These are phyloP conservation scores for Periconia macrospinosa DNA, from an alignment of 2,329 filamentous ascomycete species.

Conservation along the genomic window DNA sequence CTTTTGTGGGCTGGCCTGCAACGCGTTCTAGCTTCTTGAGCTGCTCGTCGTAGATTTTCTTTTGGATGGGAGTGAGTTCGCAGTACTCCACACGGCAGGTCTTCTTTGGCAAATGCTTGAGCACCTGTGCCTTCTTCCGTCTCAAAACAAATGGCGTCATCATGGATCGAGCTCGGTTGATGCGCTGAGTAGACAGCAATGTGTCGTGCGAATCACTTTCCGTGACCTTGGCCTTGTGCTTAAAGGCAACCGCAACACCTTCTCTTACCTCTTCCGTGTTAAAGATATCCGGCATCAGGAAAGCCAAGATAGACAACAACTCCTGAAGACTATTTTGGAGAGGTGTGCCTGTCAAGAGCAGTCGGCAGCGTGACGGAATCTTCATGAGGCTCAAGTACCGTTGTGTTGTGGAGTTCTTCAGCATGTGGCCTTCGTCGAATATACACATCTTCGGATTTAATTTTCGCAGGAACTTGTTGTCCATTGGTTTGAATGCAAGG, in stretches of 20 bases:
- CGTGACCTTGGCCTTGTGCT: slow-evolving; percentile 83
- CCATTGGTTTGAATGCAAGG: slow-evolving; percentile 61
- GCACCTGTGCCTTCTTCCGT: slow-evolving; percentile 88
- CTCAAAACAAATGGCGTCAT: slow-evolving; percentile 94
- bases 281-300: slow-evolving; percentile 88
- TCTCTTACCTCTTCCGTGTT: slow-evolving; percentile 65
- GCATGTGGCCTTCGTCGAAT: slow-evolving; percentile 91
- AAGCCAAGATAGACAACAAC: slow-evolving; percentile 86
- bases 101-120: slow-evolving; percentile 81
- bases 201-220: slow-evolving; percentile 73
- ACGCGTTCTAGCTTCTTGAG: slow-evolving; percentile 65
- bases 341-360: slow-evolving; percentile 87
- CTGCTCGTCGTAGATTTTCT: slow-evolving; percentile 70
- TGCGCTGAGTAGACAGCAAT: slow-evolving; percentile 82
- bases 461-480: slow-evolving; percentile 64
- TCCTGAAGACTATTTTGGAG: slow-evolving; percentile 94
- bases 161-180: slow-evolving; percentile 84
- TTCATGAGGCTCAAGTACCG: slow-evolving; percentile 77
- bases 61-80: slow-evolving; percentile 73
- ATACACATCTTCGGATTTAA: slow-evolving; percentile 65
- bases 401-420: slow-evolving; percentile 85
- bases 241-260: slow-evolving; percentile 84
- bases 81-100: slow-evolving; percentile 77
- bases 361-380: slow-evolving; percentile 78
- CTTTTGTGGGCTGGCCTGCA: slow-evolving; percentile 57